Percentiles rank a stretch among this genome's conserved stretches.
Evolutionary conservation across 495 filamentous ascomycete species (phyloP).

Genomic region (Talaromyces stipitatus): DNA sequence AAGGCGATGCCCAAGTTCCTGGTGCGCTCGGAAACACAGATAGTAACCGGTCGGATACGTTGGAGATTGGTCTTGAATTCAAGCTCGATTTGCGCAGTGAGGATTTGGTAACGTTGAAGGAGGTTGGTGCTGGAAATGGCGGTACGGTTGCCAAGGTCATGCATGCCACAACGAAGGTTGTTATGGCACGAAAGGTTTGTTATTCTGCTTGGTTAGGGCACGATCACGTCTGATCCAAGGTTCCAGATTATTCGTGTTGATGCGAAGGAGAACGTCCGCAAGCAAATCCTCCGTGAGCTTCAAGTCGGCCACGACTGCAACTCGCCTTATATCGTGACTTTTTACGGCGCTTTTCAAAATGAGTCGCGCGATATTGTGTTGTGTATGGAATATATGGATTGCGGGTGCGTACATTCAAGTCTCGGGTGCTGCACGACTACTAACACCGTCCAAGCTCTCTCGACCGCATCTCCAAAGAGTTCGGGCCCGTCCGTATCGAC

Average conservation of each 20-base stretch:
- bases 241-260: conserved; percentile 92
- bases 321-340: conserved; percentile 90
- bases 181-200: conserved; percentile 93
- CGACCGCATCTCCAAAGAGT: conserved; percentile 86
- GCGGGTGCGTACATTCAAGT: conserved; percentile 61
- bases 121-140: conserved; percentile 92
- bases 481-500: conserved; percentile 94
- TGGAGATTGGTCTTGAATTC: conserved; percentile 97
- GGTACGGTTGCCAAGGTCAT: conserved; percentile 96
- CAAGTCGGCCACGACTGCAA: conserved; percentile 98
- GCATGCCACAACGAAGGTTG: conserved; percentile 86
- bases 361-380: conserved; percentile 93
- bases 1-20: conserved; percentile 50
- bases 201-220: neutral
- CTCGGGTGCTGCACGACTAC: conserved; percentile 10
- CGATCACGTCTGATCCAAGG: neutral
- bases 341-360: conserved; percentile 95
- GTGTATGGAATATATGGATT: conserved; percentile 99
- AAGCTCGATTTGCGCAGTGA: conserved; percentile 86
- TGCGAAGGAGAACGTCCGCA: conserved; percentile 91
- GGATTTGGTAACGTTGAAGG: conserved; percentile 86
- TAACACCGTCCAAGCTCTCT: conserved; percentile 64
- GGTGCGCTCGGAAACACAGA: conserved; percentile 54
- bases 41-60: conserved; percentile 59
- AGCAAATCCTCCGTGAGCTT: conserved; percentile 90